Conservation (phyloP, 148 eudicot species). For the Rhododendron ovatum region DNA sequence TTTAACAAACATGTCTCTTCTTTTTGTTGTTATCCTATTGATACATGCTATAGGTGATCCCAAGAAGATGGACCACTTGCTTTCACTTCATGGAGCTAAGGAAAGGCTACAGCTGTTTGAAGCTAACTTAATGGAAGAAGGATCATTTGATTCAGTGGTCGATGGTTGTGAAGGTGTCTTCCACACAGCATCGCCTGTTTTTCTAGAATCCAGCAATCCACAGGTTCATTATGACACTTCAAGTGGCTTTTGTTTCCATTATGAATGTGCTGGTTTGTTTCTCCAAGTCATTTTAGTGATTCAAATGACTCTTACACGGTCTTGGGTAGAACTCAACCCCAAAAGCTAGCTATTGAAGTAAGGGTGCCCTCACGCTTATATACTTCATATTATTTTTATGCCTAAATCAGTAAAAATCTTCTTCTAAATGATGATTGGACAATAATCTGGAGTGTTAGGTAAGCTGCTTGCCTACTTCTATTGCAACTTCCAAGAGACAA, state of each 20-base stretch:
- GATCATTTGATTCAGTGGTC: slow-evolving; percentile 5
- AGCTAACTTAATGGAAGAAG: slow-evolving; percentile 10
- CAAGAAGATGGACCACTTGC: not conserved
- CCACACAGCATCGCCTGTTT: slow-evolving; percentile 8
- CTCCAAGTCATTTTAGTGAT: not conserved
- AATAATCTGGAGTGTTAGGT: no score
- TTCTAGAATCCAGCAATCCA: not conserved
- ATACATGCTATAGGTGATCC: slow-evolving; percentile 6
- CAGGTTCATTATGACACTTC: not conserved
- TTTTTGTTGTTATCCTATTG: not conserved
- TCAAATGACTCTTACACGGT: no score
- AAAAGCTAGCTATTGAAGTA: no score
- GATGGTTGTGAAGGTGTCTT: slow-evolving; percentile 11
- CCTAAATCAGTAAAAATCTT: no score
- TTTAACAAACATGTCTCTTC: not conserved
- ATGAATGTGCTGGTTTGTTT: not conserved
- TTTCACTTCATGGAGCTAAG: slow-evolving; percentile 13
- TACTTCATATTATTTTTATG: no score
- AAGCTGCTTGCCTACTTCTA: no score
- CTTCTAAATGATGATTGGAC: no score
- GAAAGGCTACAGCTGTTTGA: slow-evolving; percentile 10
- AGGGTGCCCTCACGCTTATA: not conserved
- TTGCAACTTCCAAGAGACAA: no score
- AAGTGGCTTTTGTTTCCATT: not conserved
- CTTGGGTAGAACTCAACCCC: no score